phyloP scores from a whole-genome alignment of 2,329 filamentous ascomycete species.

The Fusarium papillatum region DNA sequence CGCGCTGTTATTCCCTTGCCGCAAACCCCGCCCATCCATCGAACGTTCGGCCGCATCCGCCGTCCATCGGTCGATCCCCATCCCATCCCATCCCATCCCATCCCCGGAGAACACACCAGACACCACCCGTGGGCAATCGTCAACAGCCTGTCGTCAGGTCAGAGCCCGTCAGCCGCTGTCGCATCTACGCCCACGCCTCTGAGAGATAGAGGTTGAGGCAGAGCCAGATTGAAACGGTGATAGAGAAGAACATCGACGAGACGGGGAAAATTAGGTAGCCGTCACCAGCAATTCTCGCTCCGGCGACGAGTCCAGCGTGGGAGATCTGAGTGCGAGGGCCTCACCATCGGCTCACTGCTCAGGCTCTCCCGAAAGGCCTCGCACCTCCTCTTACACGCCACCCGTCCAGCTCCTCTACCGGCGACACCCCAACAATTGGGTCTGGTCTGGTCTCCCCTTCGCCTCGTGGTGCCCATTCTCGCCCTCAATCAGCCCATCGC shows the following conservation, averaged over 20 bases:
- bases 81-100: background rate
- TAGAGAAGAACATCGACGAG: slow-evolving; percentile 16
- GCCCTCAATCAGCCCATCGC: slow-evolving; percentile 46
- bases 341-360: slow-evolving; percentile 31
- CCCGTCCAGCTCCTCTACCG: slow-evolving; percentile 12
- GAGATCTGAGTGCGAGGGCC: slow-evolving; percentile 16
- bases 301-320: background rate
- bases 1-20: slow-evolving; percentile 32
- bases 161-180: slow-evolving; percentile 15
- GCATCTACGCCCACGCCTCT: slow-evolving; percentile 24
- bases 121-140: slow-evolving; percentile 8
- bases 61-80: slow-evolving; percentile 42
- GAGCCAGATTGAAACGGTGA: slow-evolving; percentile 6
- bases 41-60: slow-evolving; percentile 45
- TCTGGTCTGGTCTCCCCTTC: background rate
- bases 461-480: slow-evolving; percentile 33
- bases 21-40: slow-evolving; percentile 38
- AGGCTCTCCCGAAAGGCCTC: slow-evolving; percentile 39
- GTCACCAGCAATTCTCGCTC: slow-evolving; percentile 24
- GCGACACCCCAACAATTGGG: slow-evolving; percentile 39
- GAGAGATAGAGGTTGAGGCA: background rate
- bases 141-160: slow-evolving; percentile 12
- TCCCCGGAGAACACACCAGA: slow-evolving; percentile 6
- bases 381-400: slow-evolving; percentile 24
- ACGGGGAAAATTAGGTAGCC: slow-evolving; percentile 10